Conservation (phyloP, 768 basidiomycete species). For the Xerocomus spinulosus region DNA sequence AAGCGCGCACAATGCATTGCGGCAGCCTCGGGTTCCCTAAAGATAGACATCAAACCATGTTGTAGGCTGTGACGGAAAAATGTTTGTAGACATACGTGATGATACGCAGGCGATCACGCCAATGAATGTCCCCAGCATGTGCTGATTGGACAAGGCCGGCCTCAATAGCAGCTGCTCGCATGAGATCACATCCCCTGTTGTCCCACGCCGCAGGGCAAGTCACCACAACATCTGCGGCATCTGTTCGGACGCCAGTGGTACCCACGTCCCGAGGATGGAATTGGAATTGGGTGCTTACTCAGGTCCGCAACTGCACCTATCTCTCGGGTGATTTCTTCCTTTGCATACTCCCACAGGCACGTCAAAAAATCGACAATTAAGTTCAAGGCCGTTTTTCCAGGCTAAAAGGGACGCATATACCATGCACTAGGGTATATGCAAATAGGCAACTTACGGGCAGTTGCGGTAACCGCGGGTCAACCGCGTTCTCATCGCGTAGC, state of each 20-base stretch:
- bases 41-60: slow-evolving; percentile 8
- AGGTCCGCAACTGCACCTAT: slow-evolving; percentile 84
- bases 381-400: slow-evolving; percentile 71
- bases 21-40: slow-evolving; percentile 75
- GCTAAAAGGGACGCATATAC: slow-evolving; percentile 35
- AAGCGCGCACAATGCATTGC: slow-evolving; percentile 85
- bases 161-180: slow-evolving; percentile 78
- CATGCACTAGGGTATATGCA: not conserved
- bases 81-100: slow-evolving; percentile 50
- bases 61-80: not conserved
- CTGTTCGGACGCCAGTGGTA: slow-evolving; percentile 34
- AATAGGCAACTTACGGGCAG: slow-evolving; percentile 56
- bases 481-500: slow-evolving; percentile 61
- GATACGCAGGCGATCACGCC: slow-evolving; percentile 79
- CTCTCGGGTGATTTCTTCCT: slow-evolving; percentile 80
- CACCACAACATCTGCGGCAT: slow-evolving; percentile 78
- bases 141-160: slow-evolving; percentile 76
- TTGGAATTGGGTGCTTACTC: slow-evolving; percentile 41
- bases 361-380: slow-evolving; percentile 80
- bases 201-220: slow-evolving; percentile 93
- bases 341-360: slow-evolving; percentile 83
- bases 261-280: not conserved
- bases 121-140: slow-evolving; percentile 62
- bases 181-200: slow-evolving; percentile 76
- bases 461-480: slow-evolving; percentile 76